Percentiles rank a stretch among this genome's conserved stretches.
These are phyloP conservation scores for Viola odorata DNA, from an alignment of 345 rosid genomes.

Conservation along the genomic window DNA sequence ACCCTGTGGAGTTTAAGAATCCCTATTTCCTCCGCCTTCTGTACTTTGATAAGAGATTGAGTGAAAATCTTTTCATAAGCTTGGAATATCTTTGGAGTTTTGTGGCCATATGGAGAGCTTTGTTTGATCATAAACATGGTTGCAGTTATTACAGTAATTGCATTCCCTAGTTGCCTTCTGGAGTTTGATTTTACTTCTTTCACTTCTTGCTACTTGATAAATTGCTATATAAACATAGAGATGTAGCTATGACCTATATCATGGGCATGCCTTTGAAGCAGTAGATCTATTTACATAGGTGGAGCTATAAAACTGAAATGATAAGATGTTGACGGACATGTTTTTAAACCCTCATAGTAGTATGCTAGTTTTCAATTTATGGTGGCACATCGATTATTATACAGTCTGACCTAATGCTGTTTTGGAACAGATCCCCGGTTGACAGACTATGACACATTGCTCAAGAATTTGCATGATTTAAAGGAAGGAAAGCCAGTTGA, in stretches of 20 bases:
- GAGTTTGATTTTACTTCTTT: no score
- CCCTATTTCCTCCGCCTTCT: no score
- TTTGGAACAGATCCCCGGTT: slow-evolving; percentile 77
- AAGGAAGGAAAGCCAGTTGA: slow-evolving; percentile 69
- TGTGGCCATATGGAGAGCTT: no score
- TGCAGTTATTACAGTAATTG: background rate
- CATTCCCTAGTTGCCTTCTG: no score
- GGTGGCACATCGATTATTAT: slow-evolving; percentile 8
- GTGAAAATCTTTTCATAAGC: background rate
- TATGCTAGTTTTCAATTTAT: slow-evolving; percentile 5
- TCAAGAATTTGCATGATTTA: slow-evolving; percentile 69
- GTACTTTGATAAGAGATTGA: background rate
- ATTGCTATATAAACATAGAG: no score
- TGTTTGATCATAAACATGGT: background rate
- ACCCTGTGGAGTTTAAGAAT: background rate
- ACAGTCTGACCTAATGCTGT: slow-evolving; percentile 9
- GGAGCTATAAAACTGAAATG: background rate
- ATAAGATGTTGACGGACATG: background rate
- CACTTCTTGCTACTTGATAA: no score
- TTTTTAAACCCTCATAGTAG: background rate
- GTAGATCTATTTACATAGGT: no score
- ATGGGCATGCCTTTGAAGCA: no score
- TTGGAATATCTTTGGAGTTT: background rate
- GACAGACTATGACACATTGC: slow-evolving; percentile 90
- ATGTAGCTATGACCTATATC: no score